Conservation (phyloP, 1,139 yeast species). For the Diutina pseudorugosa region DNA sequence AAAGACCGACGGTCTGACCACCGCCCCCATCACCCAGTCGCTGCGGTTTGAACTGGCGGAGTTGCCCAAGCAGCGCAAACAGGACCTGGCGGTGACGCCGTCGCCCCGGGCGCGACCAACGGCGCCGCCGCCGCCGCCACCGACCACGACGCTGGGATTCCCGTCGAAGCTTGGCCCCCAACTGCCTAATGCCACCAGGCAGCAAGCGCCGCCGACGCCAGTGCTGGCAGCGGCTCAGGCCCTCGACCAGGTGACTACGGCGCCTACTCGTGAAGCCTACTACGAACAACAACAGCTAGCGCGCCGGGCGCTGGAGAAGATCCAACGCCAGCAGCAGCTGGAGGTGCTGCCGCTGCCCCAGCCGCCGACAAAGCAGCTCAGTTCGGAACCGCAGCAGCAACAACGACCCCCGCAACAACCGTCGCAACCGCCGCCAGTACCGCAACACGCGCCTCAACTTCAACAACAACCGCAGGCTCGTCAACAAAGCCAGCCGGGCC, state of each 20-base stretch:
- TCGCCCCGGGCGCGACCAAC: constrained; percentile 19
- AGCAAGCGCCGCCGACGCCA: neutral
- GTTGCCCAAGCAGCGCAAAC: constrained; percentile 14
- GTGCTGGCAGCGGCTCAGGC: constrained; percentile 1
- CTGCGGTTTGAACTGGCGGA: constrained; percentile 17
- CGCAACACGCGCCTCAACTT: constrained; percentile 7
- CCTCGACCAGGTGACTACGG: constrained; percentile 8
- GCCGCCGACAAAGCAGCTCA: neutral
- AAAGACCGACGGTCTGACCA: constrained; percentile 19
- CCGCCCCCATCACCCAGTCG: constrained; percentile 26
- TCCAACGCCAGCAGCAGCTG: neutral
- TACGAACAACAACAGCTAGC: neutral
- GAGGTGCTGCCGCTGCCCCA: neutral
- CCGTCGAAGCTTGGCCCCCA: neutral
- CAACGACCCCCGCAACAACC: constrained; percentile 6
- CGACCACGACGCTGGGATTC: neutral
- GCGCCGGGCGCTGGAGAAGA: neutral
- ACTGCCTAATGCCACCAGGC: neutral
- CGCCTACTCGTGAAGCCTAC: constrained; percentile 8
- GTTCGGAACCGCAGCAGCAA: constrained; percentile 1
- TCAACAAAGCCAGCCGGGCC: constrained; percentile 5
- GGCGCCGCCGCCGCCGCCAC: constrained; percentile 9
- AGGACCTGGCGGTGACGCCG: constrained; percentile 12
- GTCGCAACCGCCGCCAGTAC: constrained; percentile 5
- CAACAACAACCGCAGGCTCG: constrained; percentile 2